Conservation (phyloP, 2,329 filamentous ascomycete species). For the Penicillium hordei region DNA sequence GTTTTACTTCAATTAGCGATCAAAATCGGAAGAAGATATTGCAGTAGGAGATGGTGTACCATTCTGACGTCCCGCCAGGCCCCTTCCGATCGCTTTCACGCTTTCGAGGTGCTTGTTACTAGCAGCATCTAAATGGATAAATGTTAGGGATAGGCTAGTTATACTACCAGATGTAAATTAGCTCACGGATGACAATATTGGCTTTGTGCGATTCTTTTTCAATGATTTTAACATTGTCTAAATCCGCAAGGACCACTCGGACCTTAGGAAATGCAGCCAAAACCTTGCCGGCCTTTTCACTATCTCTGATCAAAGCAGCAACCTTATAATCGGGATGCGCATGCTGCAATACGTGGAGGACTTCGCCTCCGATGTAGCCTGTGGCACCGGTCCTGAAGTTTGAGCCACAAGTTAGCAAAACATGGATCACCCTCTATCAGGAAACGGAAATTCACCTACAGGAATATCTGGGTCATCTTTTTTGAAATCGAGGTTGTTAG, state of each 20-base stretch:
- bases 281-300: constrained; percentile 28
- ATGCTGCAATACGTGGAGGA: constrained; percentile 39
- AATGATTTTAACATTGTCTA: constrained; percentile 33
- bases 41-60: background rate
- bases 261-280: constrained; percentile 34
- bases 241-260: constrained; percentile 39
- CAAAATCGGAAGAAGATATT: background rate
- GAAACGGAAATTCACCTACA: background rate
- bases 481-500: background rate
- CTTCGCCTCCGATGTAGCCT: constrained; percentile 50
- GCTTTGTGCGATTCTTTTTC: constrained; percentile 7
- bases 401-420: background rate
- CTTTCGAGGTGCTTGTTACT: constrained; percentile 6
- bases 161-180: background rate
- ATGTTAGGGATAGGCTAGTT: background rate
- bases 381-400: constrained; percentile 6
- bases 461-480: constrained; percentile 2
- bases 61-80: constrained; percentile 3
- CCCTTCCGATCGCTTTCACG: constrained; percentile 4
- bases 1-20: background rate
- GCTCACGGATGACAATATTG: constrained; percentile 8
- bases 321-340: constrained; percentile 44
- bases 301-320: constrained; percentile 34
- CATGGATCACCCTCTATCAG: background rate
- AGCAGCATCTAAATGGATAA: background rate